phyloP scores from a whole-genome alignment of 495 filamentous ascomycete species.

The Aspergillus egyptiacus region DNA sequence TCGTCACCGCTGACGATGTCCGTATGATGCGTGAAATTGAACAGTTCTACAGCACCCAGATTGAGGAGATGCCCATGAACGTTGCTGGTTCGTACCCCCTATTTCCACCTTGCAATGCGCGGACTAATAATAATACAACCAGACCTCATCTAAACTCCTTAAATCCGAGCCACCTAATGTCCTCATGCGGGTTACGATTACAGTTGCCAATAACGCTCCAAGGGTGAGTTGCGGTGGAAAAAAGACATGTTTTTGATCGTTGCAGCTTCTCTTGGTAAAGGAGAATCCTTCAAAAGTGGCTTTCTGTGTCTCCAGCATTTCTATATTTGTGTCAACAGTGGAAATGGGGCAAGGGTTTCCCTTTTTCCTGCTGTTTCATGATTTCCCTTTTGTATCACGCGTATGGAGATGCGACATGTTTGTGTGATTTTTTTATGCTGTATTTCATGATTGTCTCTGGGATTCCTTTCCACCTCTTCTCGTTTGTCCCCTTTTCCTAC shows the following conservation, averaged over 20 bases:
- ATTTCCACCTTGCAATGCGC: neutral
- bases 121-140: conserved; percentile 6
- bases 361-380: conserved; percentile 23
- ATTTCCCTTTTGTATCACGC: conserved; percentile 38
- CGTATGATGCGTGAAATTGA: conserved; percentile 98
- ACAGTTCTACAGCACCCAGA: conserved; percentile 60
- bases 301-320: conserved; percentile 41
- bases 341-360: conserved; percentile 7
- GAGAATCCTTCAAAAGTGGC: conserved; percentile 39
- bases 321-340: conserved; percentile 27
- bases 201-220: conserved; percentile 31
- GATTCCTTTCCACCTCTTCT: conserved; percentile 23
- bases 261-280: conserved; percentile 27
- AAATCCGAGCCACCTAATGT: conserved; percentile 28
- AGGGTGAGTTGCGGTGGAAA: conserved; percentile 33
- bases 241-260: conserved; percentile 24
- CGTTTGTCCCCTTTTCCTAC: conserved; percentile 23
- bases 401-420: conserved; percentile 42
- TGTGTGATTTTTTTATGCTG: conserved; percentile 38
- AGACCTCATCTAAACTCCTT: conserved; percentile 49
- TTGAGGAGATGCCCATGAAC: conserved; percentile 61
- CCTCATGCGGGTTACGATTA: conserved; percentile 41
- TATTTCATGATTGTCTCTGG: conserved; percentile 35
- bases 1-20: conserved; percentile 97
- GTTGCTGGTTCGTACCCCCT: conserved; percentile 40